A percentile compares a stretch with the other conserved stretches of the same genome.
Conservation (phyloP, 1,284 basidiomycete genomes). For the Heterobasidion annosum region DNA sequence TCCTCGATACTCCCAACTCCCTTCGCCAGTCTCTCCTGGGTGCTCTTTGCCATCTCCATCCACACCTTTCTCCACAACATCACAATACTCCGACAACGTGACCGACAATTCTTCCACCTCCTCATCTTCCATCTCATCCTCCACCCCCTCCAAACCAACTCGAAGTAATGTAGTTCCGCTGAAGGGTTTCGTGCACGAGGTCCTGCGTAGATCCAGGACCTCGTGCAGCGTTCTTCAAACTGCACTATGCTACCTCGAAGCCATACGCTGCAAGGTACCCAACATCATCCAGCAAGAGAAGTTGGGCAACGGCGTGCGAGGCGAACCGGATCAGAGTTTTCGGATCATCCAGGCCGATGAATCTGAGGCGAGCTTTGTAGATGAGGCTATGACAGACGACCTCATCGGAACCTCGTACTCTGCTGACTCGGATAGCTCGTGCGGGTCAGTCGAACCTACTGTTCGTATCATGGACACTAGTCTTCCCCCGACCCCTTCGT, state of each 20-base stretch:
- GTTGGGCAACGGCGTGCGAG: constrained; percentile 25
- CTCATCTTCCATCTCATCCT: constrained; percentile 10
- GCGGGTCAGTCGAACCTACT: constrained; percentile 19
- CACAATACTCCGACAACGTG: constrained; percentile 19
- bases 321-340: constrained; percentile 31
- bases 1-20: constrained; percentile 33
- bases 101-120: constrained; percentile 10
- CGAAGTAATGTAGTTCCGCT: constrained; percentile 42
- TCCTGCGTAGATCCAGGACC: constrained; percentile 65
- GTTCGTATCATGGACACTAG: constrained; percentile 25
- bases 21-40: constrained; percentile 25
- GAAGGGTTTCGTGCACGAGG: constrained; percentile 68
- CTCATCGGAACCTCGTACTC: constrained; percentile 2
- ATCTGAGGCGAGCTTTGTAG: constrained; percentile 13
- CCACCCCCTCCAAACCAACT: constrained; percentile 12
- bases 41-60: constrained; percentile 15
- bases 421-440: constrained; percentile 1
- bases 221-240: constrained; percentile 70
- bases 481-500: constrained; percentile 1
- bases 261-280: constrained; percentile 56
- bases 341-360: constrained; percentile 39
- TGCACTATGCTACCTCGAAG: constrained; percentile 72
- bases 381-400: constrained; percentile 15
- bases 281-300: constrained; percentile 46
- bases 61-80: constrained; percentile 27